A percentile compares a stretch with the other conserved stretches of the same genome.
Conservation (phyloP, 1,284 basidiomycete genomes). For the Athelia psychrophila region DNA sequence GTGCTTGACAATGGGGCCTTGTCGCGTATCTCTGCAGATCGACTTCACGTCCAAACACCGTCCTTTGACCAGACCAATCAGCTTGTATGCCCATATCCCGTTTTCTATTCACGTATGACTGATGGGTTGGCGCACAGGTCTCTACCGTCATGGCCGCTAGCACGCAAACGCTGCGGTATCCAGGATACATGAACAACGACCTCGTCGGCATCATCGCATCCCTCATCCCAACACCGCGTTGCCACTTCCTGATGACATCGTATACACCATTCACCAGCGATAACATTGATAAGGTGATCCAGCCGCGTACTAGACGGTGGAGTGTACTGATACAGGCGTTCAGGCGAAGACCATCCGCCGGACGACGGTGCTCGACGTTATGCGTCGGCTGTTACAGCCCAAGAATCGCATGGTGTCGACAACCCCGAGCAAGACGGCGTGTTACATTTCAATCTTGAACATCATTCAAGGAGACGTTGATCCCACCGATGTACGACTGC, state of each 20-base stretch:
- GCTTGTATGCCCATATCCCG: slow-evolving; percentile 54
- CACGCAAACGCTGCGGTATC: slow-evolving; percentile 96
- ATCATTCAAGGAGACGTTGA: slow-evolving; percentile 99
- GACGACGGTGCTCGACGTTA: slow-evolving; percentile 96
- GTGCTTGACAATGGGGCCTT: slow-evolving; percentile 97
- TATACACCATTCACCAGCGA: slow-evolving; percentile 99
- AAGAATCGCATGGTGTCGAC: slow-evolving; percentile 99
- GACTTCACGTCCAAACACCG: slow-evolving; percentile 88
- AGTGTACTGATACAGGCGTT: not conserved
- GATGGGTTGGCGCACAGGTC: slow-evolving; percentile 47
- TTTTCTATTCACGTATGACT: not conserved
- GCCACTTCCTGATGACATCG: slow-evolving; percentile 99
- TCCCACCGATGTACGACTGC: slow-evolving; percentile 81
- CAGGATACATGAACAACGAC: slow-evolving; percentile 99
- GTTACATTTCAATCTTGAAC: slow-evolving; percentile 98
- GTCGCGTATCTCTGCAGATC: slow-evolving; percentile 87
- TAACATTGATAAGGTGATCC: slow-evolving; percentile 82
- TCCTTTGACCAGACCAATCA: slow-evolving; percentile 96
- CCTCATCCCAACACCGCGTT: slow-evolving; percentile 97
- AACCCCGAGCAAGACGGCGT: slow-evolving; percentile 84
- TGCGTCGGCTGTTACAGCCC: slow-evolving; percentile 95
- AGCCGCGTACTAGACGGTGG: not conserved
- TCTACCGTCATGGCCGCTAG: slow-evolving; percentile 97
- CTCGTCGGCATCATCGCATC: slow-evolving; percentile 96
- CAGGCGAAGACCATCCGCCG: slow-evolving; percentile 88